phyloP scores from a whole-genome alignment of 164 flowering plant genomes.

The grape (Vitis vinifera) region ASM3070453v1 NC_081816.1:14964001-14964500 shows the following conservation, averaged over 20 bases:
- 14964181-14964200: slow-evolving; percentile 43
- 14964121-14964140: slow-evolving; percentile 49
- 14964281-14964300: not conserved
- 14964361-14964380: not conserved
- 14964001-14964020: not conserved
- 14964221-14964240: slow-evolving; percentile 53
- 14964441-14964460: too few species aligned
- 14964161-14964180: slow-evolving; percentile 58
- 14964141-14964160: slow-evolving; percentile 54
- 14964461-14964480: too few species aligned
- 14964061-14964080: not conserved
- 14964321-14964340: not conserved
- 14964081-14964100: slow-evolving; percentile 59
- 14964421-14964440: too few species aligned
- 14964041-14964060: not conserved
- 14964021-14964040: not conserved
- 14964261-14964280: not conserved
- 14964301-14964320: not conserved
- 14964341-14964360: not conserved
- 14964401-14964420: not conserved
- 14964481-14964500: too few species aligned
- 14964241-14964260: slow-evolving; percentile 4
- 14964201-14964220: slow-evolving; percentile 43
- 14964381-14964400: not conserved
- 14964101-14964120: slow-evolving; percentile 48